Conservation (phyloP, 2,329 filamentous ascomycete genomes). For the Diaporthe sp. region DNA sequence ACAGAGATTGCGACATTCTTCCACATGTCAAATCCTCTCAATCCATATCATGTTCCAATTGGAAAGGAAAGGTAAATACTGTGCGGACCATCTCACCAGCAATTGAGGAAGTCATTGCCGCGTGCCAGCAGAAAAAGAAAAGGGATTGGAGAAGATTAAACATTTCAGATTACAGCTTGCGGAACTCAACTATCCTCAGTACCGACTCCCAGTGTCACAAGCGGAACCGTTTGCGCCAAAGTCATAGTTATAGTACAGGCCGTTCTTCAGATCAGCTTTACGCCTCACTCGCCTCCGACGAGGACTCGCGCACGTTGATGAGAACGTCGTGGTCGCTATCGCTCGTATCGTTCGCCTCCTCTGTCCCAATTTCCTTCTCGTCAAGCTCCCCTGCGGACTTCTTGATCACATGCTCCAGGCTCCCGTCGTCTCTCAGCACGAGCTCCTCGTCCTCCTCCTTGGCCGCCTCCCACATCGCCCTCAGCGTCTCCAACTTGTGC, state of each 20-base stretch:
- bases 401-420: slow-evolving; percentile 37
- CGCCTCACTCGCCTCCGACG: slow-evolving; percentile 14
- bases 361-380: slow-evolving; percentile 29
- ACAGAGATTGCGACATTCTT: too few relatives aligned
- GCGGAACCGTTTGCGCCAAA: neutral
- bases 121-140: neutral
- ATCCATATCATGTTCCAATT: too few relatives aligned
- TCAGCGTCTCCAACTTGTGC: slow-evolving; percentile 45
- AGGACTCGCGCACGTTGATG: slow-evolving; percentile 42
- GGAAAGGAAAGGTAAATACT: too few relatives aligned
- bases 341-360: slow-evolving; percentile 33
- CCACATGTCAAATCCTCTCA: too few relatives aligned
- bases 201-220: neutral
- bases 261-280: neutral
- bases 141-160: neutral
- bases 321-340: slow-evolving; percentile 41
- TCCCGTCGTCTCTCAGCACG: slow-evolving; percentile 40
- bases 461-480: slow-evolving; percentile 53
- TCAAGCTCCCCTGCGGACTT: neutral
- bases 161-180: neutral
- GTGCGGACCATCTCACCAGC: too few relatives aligned
- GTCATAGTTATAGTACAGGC: neutral
- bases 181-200: neutral
- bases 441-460: slow-evolving; percentile 52
- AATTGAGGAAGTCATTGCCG: too few relatives aligned